Evolutionary conservation across 257 asterid species (phyloP).

Genomic region (Agastache rugosa): DNA sequence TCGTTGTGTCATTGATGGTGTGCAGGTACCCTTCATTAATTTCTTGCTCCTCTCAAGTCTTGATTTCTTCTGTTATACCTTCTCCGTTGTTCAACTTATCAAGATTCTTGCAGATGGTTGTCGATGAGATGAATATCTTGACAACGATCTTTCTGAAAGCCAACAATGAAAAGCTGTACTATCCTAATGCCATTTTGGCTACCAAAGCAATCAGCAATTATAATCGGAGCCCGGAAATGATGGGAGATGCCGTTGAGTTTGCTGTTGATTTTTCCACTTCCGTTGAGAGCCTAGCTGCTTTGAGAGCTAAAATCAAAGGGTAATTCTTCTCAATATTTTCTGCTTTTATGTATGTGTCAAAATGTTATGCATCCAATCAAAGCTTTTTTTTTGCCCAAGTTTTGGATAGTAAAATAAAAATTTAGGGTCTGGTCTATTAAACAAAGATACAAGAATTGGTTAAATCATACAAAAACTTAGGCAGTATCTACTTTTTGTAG

Average conservation of each 20-base stretch:
- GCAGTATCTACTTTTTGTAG: constrained; percentile 40
- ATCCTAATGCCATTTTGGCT: constrained; percentile 65
- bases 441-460: neutral
- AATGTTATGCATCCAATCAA: constrained; percentile 2
- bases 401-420: neutral
- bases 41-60: neutral
- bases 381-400: neutral
- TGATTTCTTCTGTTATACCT: neutral
- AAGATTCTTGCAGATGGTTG: constrained; percentile 57
- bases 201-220: constrained; percentile 67
- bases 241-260: constrained; percentile 77
- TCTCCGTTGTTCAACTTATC: neutral
- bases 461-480: constrained; percentile 24
- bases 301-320: constrained; percentile 67
- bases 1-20: constrained; percentile 66
- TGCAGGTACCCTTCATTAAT: constrained; percentile 41
- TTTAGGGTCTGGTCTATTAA: constrained; percentile 3
- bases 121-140: constrained; percentile 78
- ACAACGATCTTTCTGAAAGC: constrained; percentile 68
- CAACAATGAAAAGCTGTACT: constrained; percentile 67
- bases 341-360: neutral
- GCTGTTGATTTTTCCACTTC: constrained; percentile 78
- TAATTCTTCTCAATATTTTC: constrained; percentile 41
- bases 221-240: constrained; percentile 75
- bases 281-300: constrained; percentile 64